Conservation (phyloP, 2,329 filamentous ascomycete genomes). For the Exophiala aquamarina region DNA sequence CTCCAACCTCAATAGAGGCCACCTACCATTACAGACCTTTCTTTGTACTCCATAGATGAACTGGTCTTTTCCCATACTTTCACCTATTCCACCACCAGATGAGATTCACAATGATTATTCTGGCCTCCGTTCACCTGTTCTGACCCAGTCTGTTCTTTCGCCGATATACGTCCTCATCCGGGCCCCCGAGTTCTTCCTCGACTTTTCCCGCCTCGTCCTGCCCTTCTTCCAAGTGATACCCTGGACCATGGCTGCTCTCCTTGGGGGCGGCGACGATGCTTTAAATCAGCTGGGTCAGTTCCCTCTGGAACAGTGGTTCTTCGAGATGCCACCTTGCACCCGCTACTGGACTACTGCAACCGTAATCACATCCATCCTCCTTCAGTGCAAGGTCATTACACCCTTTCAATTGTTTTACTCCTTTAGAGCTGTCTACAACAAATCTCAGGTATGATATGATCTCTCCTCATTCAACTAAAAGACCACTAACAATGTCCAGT, state of each 20-base stretch:
- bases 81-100: slow-evolving; percentile 16
- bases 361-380: slow-evolving; percentile 79
- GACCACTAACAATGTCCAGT: slow-evolving; percentile 55
- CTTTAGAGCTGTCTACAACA: slow-evolving; percentile 84
- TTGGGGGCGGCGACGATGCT: slow-evolving; percentile 21
- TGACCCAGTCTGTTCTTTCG: slow-evolving; percentile 17
- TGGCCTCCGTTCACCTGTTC: slow-evolving; percentile 17
- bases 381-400: slow-evolving; percentile 89
- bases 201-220: slow-evolving; percentile 16
- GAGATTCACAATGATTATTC: slow-evolving; percentile 18
- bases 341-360: slow-evolving; percentile 96
- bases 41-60: slow-evolving; percentile 14
- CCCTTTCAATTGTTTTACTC: slow-evolving; percentile 98
- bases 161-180: slow-evolving; percentile 18
- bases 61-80: slow-evolving; percentile 17
- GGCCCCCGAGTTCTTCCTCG: slow-evolving; percentile 16
- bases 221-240: slow-evolving; percentile 17
- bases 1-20: slow-evolving; percentile 14
- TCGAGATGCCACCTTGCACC: slow-evolving; percentile 96
- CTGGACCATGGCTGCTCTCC: slow-evolving; percentile 22
- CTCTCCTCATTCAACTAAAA: neutral
- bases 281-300: slow-evolving; percentile 55
- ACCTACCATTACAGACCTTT: slow-evolving; percentile 11
- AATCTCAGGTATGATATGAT: slow-evolving; percentile 70
- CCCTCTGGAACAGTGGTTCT: slow-evolving; percentile 96